phyloP scores from a whole-genome alignment of 495 filamentous ascomycete species.

The Daldinia loculata region DNA sequence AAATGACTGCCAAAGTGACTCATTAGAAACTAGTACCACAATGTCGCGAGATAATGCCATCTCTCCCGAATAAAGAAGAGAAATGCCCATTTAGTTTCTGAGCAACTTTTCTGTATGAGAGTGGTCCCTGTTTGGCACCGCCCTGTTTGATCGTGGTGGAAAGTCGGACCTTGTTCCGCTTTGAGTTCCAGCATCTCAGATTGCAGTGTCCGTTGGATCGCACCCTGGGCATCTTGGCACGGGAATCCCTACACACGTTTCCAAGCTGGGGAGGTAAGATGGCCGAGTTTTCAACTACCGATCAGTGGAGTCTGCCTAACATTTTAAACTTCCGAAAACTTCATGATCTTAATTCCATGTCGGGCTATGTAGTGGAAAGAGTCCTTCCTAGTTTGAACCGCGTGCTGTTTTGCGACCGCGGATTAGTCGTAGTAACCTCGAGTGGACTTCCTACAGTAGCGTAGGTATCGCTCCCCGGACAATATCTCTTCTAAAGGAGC shows the following conservation, averaged over 20 bases:
- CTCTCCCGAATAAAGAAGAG: conserved; percentile 5
- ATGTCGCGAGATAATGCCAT: conserved; percentile 13
- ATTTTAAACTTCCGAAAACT: conserved; percentile 4
- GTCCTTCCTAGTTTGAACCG: conserved; percentile 22
- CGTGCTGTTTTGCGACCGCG: conserved; percentile 13
- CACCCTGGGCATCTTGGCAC: conserved; percentile 41
- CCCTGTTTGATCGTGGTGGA: conserved; percentile 27
- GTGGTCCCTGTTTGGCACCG: conserved; percentile 4
- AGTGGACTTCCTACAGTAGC: conserved; percentile 25
- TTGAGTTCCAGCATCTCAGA: conserved; percentile 31
- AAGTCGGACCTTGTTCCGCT: conserved; percentile 42
- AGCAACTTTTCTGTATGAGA: conserved; percentile 1
- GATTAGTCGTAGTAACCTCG: conserved; percentile 14
- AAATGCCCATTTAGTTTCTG: conserved; percentile 1
- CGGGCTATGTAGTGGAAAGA: conserved; percentile 15
- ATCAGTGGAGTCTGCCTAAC: conserved; percentile 26
- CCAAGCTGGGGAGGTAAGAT: conserved; percentile 27
- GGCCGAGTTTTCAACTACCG: conserved; percentile 32
- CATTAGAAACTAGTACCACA: background rate
- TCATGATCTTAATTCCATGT: conserved; percentile 16
- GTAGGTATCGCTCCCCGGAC: background rate
- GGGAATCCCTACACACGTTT: conserved; percentile 29
- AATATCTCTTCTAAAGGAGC: conserved; percentile 9
- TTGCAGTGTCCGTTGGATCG: conserved; percentile 37
- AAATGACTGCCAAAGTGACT: background rate